Evolutionary conservation across 805 yeast genomes (phyloP).

Genomic region (Saccharomyces kudriavzevii): DNA sequence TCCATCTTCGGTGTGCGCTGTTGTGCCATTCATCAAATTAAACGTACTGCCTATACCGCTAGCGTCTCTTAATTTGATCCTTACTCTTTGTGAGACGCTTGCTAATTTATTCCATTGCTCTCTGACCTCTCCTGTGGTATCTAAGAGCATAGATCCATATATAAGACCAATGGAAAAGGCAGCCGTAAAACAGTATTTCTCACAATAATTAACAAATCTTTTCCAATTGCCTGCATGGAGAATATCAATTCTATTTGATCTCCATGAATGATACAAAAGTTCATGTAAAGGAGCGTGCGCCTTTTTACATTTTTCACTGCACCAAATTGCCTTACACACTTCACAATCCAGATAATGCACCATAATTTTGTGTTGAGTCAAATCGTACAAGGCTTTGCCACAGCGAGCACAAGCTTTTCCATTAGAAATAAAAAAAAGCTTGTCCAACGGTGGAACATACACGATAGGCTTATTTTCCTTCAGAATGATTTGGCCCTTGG

Average conservation of each 20-base stretch:
- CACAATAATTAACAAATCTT: conserved; percentile 51
- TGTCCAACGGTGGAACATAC: conserved; percentile 61
- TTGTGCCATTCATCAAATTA: conserved; percentile 38
- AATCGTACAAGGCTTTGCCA: conserved; percentile 42
- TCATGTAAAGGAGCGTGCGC: conserved; percentile 46
- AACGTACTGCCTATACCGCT: conserved; percentile 35
- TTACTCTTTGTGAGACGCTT: conserved; percentile 54
- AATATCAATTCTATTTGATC: conserved; percentile 27
- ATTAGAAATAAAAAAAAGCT: conserved; percentile 45
- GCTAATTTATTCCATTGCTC: conserved; percentile 59
- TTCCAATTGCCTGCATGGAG: conserved; percentile 44
- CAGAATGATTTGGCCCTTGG: conserved; percentile 50
- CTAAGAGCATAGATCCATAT: conserved; percentile 35
- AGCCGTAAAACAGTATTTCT: conserved; percentile 59
- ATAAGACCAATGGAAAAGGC: conserved; percentile 57
- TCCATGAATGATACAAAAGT: conserved; percentile 36
- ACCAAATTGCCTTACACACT: conserved; percentile 62
- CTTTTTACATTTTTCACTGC: conserved; percentile 53
- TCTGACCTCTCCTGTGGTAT: conserved; percentile 34
- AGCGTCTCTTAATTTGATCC: conserved; percentile 53
- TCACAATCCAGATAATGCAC: conserved; percentile 54
- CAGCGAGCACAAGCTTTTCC: conserved; percentile 71
- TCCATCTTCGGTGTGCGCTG: conserved; percentile 42
- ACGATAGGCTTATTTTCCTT: conserved; percentile 51
- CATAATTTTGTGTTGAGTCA: conserved; percentile 26